Conservation (phyloP, 768 basidiomycete species). For the Fomitopsis pulvina region DNA sequence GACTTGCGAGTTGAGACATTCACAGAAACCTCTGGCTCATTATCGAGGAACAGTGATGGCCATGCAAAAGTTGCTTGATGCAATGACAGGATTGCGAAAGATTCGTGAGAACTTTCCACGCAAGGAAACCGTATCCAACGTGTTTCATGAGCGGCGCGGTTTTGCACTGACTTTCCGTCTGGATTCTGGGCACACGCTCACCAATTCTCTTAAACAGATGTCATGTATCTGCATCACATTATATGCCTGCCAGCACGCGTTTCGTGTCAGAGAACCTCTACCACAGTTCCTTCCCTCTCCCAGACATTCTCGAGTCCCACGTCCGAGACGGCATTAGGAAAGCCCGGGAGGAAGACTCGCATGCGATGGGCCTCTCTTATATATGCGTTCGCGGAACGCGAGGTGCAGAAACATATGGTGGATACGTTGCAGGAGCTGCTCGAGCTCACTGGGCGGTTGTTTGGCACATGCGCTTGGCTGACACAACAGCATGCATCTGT, state of each 20-base stretch:
- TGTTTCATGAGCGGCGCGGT: slow-evolving; percentile 35
- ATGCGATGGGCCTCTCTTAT: slow-evolving; percentile 29
- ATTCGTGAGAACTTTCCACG: slow-evolving; percentile 40
- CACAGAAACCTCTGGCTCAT: slow-evolving; percentile 40
- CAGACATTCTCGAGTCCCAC: slow-evolving; percentile 30
- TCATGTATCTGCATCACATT: slow-evolving; percentile 41
- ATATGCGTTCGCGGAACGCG: slow-evolving; percentile 38
- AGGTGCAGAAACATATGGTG: slow-evolving; percentile 35
- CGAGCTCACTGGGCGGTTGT: slow-evolving; percentile 33
- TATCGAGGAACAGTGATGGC: slow-evolving; percentile 32
- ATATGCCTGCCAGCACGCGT: slow-evolving; percentile 43
- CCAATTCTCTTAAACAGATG: no score
- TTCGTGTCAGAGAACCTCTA: slow-evolving; percentile 37
- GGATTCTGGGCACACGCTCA: neutral
- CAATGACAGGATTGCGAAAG: slow-evolving; percentile 40
- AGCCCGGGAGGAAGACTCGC: slow-evolving; percentile 22
- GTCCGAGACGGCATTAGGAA: slow-evolving; percentile 28
- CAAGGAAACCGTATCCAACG: slow-evolving; percentile 33
- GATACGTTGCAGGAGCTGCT: slow-evolving; percentile 36
- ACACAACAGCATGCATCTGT: slow-evolving; percentile 17
- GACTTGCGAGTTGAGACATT: neutral
- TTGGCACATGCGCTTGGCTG: slow-evolving; percentile 40
- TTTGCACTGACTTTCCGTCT: slow-evolving; percentile 18
- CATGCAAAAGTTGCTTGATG: slow-evolving; percentile 36
- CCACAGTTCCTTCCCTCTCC: slow-evolving; percentile 46